Evolutionary conservation across 176 grass and related monocot species (phyloP), one percentile per base, ranked within the genome.

Genomic region (Zea mays): DNA sequence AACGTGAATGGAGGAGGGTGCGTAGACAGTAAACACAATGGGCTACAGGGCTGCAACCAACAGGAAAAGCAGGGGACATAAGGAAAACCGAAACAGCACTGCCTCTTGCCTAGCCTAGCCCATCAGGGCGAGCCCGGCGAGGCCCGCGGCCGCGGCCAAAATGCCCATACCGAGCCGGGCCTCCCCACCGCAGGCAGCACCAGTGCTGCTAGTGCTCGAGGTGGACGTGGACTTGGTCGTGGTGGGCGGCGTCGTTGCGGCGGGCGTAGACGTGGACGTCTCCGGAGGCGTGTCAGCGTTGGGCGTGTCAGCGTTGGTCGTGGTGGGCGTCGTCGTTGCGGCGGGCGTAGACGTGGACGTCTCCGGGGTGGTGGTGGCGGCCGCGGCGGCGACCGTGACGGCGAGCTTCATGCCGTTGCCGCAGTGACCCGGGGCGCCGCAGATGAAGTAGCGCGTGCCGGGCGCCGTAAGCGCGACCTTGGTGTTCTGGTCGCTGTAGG

Each of bases 401-500:
- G 84, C 91, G 56, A 97, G 79, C 77, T 97, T 94, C 94, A 97
- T 97, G 67, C 94, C 94, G 51, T 46, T 27, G 67, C 89, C n/a
- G 80, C 94, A 97, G 87, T 94, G 91, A 14, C 91, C 87, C 7
- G 76, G 12, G 19, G 85, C 44, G 34, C 89, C 89, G 65, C 94
- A 97, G 80, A 97, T 86, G 94, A 97, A 97, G 89, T 97, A 97
- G 48, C 91, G 91, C 16, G 82, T 92, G 27, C 94, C 94, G 7
- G 94, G 38, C 58, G 81, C 84, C 20, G 85, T 77, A 52, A 97
- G 94, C 17, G 69, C 67, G 89, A 97, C 81, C 89, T 86, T 94
- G 54, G 87, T 97, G 89, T 90, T 93, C 82, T 97, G 89, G 66
- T 97, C 89, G 71, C 76, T 94, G 89, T 75, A 94, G 15, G 85